Base-by-base conservation (phyloP, 805 yeast genomes). In the Suhomyces pyralidae region DNA sequence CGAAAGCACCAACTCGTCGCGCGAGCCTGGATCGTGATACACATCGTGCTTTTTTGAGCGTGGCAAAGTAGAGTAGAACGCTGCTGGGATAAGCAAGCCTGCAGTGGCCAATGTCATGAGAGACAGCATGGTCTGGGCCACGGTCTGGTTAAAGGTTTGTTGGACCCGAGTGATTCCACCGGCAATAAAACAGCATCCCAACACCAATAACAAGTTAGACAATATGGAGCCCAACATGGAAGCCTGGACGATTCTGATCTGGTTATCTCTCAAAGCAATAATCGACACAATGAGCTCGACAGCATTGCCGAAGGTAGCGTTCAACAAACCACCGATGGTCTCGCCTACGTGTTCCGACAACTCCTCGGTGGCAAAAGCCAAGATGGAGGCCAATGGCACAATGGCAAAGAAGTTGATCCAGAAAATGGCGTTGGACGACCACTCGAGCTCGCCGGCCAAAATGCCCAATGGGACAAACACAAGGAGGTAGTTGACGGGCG, bases 291-390 rank as follows among this genome's bases (percentile, higher is more conserved):
- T 94, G 55, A 94, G 83, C 73, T 94, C 99, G 20, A 94, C 97
- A 2, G 98, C 98, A 68, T 94, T 94, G 54, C 99, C 99, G 67
- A 94, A 90, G 8, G 98, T 92, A 2, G 99, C 99, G 71, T 94
- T 94, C 63, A 94, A 78, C 57, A 94, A 78, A 0, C 98, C 98
- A 12, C 99, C 98, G 22, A 93, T 59, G 8, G 97, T 92, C 63
- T 90, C 88, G 55, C 98, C 97, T 32, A 90, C 90, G 57, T 87
- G 85, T 53, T 83, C 88, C 43, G 97, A 83, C 52, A 94, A 77
- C 63, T 91, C 96, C 69, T 94, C 99, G 4, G 99, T 94, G 40
- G 97, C 96, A 71, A 79, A 90, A 0, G 97, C 96, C 53, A 94
- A 76, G 20, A 93, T 78, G 1, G 96, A 86, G 6, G 99, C 98